Conservation (phyloP, 2,329 filamentous ascomycete genomes). For the Pseudogymnoascus sp. region DNA sequence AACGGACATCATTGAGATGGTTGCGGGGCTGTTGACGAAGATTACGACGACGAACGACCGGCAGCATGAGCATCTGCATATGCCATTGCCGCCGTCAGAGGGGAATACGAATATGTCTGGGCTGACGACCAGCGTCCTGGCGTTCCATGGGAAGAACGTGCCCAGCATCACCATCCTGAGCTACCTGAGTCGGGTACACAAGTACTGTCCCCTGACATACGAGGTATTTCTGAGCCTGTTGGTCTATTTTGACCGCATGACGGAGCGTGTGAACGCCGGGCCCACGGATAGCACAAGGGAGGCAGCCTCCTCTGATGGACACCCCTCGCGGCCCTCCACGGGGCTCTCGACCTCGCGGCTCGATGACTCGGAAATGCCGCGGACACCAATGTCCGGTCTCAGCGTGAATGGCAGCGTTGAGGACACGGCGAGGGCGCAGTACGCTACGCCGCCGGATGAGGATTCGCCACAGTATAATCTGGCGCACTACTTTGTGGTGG, state of each 20-base stretch:
- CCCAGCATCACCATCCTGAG: slow-evolving; percentile 94
- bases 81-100: slow-evolving; percentile 54
- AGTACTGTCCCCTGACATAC: slow-evolving; percentile 97
- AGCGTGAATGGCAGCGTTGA: slow-evolving; percentile 22
- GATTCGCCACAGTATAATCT: slow-evolving; percentile 29
- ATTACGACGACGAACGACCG: slow-evolving; percentile 95
- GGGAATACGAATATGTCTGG: slow-evolving; percentile 48
- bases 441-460: slow-evolving; percentile 19
- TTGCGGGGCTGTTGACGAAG: slow-evolving; percentile 89
- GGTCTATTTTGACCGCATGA: slow-evolving; percentile 99
- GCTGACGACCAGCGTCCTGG: slow-evolving; percentile 68
- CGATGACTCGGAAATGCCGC: not conserved
- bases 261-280: slow-evolving; percentile 81
- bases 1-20: slow-evolving; percentile 97
- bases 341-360: not conserved
- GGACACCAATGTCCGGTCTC: slow-evolving; percentile 20
- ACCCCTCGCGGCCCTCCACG: not conserved
- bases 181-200: slow-evolving; percentile 92
- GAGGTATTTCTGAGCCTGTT: slow-evolving; percentile 93
- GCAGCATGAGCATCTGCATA: slow-evolving; percentile 85
- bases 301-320: not conserved
- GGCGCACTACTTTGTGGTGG: slow-evolving; percentile 81
- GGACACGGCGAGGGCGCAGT: slow-evolving; percentile 22
- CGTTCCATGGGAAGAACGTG: slow-evolving; percentile 97
- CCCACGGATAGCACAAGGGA: slow-evolving; percentile 34